These are phyloP conservation scores for Pichia kluyveri DNA, from an alignment of 805 yeast species.

Conservation along the genomic window DNA sequence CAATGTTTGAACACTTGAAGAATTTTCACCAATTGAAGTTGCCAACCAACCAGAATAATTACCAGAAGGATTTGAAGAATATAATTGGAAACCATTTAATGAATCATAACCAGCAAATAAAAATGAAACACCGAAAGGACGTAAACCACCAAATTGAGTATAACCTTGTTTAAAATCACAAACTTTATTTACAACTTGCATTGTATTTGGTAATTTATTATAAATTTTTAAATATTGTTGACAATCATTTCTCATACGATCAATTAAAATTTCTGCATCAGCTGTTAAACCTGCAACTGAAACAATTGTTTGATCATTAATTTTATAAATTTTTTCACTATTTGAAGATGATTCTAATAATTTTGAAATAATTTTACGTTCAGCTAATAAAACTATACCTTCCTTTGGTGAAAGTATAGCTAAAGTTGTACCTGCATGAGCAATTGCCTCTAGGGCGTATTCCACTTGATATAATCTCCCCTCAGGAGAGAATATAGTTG, in stretches of 20 bases:
- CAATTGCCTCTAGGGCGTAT: conserved; percentile 82
- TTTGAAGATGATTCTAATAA: conserved; percentile 88
- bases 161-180: conserved; percentile 96
- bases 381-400: conserved; percentile 95
- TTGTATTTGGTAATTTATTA: conserved; percentile 92
- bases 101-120: conserved; percentile 95
- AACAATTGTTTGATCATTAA: conserved; percentile 63
- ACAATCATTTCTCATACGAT: conserved; percentile 76
- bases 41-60: conserved; percentile 99
- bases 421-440: conserved; percentile 76
- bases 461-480: conserved; percentile 96
- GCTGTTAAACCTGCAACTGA: conserved; percentile 99
- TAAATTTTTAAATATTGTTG: conserved; percentile 80
- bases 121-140: conserved; percentile 97
- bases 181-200: conserved; percentile 73
- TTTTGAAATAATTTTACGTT: conserved; percentile 88
- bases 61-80: conserved; percentile 94
- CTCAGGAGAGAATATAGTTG: conserved; percentile 97
- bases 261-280: conserved; percentile 86
- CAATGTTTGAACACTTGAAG: conserved; percentile 90
- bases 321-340: conserved; percentile 83
- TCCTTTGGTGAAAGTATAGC: conserved; percentile 62
- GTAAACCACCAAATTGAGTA: conserved; percentile 96
- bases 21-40: conserved; percentile 92
- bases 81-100: conserved; percentile 80